A percentile compares a stretch with the other conserved stretches of the same genome.
Conservation (phyloP, 176 grass and related monocot species). For the Saccharum officinarum region DNA sequence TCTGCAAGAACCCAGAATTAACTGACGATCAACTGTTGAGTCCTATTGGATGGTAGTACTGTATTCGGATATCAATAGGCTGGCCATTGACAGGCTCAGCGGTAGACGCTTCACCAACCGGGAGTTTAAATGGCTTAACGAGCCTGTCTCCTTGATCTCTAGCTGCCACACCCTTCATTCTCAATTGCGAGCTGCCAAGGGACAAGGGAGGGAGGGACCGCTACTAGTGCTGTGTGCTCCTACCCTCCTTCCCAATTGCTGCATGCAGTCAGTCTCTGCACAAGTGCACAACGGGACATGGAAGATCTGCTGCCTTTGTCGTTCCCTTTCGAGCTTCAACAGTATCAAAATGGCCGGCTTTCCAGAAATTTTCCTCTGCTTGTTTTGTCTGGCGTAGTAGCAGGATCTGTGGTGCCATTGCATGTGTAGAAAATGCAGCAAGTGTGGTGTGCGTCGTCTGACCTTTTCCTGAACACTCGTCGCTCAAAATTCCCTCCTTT, state of each 20-base stretch:
- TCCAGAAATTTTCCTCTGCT: slow-evolving; percentile 13
- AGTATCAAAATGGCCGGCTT: not conserved
- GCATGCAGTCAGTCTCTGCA: not conserved
- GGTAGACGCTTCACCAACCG: slow-evolving; percentile 33
- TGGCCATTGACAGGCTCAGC: slow-evolving; percentile 18
- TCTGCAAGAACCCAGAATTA: not conserved
- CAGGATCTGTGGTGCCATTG: not conserved
- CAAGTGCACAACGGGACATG: slow-evolving; percentile 32
- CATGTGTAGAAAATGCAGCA: slow-evolving; percentile 16
- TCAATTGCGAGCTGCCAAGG: not conserved
- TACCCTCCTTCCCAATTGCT: not conserved
- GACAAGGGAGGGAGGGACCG: not conserved
- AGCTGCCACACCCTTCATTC: not conserved
- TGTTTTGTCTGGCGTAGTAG: slow-evolving; percentile 21
- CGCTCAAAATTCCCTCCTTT: too few species aligned
- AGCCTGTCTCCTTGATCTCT: slow-evolving; percentile 3
- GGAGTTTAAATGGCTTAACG: slow-evolving; percentile 27
- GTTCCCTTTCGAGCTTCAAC: not conserved
- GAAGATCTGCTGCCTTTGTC: not conserved
- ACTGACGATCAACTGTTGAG: not conserved
- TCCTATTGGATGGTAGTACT: not conserved
- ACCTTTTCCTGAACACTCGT: not conserved
- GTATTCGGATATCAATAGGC: not conserved
- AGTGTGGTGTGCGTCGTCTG: not conserved
- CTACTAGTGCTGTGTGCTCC: not conserved